These are phyloP conservation scores for Trapa bicornis DNA, from an alignment of 345 rosid genomes.

Conservation along the genomic window DNA sequence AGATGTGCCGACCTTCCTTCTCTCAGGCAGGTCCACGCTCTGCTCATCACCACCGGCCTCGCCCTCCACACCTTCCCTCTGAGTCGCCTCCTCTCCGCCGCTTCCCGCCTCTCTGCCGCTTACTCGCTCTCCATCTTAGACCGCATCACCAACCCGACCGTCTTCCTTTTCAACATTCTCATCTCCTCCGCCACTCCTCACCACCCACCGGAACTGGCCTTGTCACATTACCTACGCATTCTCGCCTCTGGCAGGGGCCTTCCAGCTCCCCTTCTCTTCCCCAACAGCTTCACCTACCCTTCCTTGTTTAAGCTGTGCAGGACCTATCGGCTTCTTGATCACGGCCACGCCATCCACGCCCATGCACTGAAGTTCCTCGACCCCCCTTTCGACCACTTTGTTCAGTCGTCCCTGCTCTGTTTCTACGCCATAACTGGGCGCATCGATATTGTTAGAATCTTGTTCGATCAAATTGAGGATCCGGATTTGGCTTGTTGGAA, in stretches of 20 bases:
- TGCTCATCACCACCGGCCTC: constrained; percentile 35
- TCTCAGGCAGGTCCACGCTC: constrained; percentile 44
- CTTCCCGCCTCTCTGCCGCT: constrained; percentile 24
- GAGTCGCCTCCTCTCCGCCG: constrained; percentile 35
- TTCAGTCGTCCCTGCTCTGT: constrained; percentile 41
- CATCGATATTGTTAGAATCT: constrained; percentile 29
- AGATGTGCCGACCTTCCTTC: constrained; percentile 32
- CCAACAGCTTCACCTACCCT: constrained; percentile 50
- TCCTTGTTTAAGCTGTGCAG: constrained; percentile 56
- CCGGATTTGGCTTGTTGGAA: constrained; percentile 68
- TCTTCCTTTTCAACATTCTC: constrained; percentile 50
- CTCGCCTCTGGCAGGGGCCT: constrained; percentile 3
- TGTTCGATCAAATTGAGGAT: constrained; percentile 36
- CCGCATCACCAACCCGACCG: constrained; percentile 33
- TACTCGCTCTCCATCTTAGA: constrained; percentile 39
- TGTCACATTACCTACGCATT: constrained; percentile 32
- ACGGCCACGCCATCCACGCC: constrained; percentile 44
- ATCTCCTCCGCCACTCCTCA: constrained; percentile 24
- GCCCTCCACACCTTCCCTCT: constrained; percentile 54
- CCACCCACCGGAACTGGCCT: constrained; percentile 24
- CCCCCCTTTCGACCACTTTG: constrained; percentile 31
- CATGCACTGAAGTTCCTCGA: constrained; percentile 46
- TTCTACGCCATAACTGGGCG: constrained; percentile 41
- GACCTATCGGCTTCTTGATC: constrained; percentile 23
- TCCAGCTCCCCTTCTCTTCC: constrained; percentile 11